Conservation (phyloP, 345 rosid genomes). For the Sapria himalayana region DNA sequence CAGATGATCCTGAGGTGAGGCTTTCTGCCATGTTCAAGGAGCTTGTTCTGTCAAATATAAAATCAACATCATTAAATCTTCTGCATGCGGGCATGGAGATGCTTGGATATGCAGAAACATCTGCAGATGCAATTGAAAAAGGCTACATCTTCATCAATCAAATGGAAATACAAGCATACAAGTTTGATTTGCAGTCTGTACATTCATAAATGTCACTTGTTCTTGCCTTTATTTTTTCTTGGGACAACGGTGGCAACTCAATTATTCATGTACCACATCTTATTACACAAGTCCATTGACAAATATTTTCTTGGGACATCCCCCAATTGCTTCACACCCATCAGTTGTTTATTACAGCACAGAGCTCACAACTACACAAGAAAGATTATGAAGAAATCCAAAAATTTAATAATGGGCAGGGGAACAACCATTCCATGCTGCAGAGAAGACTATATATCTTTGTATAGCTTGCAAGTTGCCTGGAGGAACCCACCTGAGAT, state of each 20-base stretch:
- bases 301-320: neutral
- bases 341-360: neutral
- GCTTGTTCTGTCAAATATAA: conserved; percentile 33
- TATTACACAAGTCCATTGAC: too few species aligned
- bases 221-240: neutral
- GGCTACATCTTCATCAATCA: conserved; percentile 51
- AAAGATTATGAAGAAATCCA: too few species aligned
- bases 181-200: conserved; percentile 57
- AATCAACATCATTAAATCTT: conserved; percentile 74
- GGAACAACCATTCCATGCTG: too few species aligned
- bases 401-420: too few species aligned
- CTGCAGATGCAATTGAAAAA: conserved; percentile 30
- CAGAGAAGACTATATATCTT: too few species aligned
- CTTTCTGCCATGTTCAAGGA: conserved; percentile 56
- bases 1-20: conserved; percentile 44
- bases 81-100: conserved; percentile 54
- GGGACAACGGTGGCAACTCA: conserved; percentile 1
- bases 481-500: too few species aligned
- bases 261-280: too few species aligned
- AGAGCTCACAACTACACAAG: too few species aligned
- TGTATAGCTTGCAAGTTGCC: too few species aligned
- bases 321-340: neutral
- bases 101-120: conserved; percentile 54
- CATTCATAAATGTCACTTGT: conserved; percentile 10
- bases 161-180: conserved; percentile 93